Percentiles rank a stretch among this genome's conserved stretches.
Conservation (phyloP, 768 basidiomycete species). For the Lactifluus rugatus region DNA sequence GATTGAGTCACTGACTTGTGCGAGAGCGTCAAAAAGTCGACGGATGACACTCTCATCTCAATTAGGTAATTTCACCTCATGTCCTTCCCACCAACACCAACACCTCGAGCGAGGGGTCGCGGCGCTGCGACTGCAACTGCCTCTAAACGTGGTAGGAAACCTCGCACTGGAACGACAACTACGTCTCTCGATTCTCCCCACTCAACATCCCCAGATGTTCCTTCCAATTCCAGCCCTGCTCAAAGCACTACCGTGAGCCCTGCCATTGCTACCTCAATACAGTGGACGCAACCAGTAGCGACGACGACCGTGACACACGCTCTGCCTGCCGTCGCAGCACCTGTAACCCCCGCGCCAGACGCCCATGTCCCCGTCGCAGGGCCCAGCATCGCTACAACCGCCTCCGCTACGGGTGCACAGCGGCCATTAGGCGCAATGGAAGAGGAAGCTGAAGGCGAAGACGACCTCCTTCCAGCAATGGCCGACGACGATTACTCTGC, state of each 20-base stretch:
- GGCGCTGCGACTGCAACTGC: neutral
- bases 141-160: conserved; percentile 19
- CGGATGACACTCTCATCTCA: too few species aligned
- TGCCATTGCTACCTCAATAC: neutral
- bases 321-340: neutral
- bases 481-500: conserved; percentile 85
- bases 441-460: conserved; percentile 57
- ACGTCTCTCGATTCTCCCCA: conserved; percentile 1
- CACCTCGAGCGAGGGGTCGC: neutral
- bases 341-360: neutral
- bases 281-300: conserved; percentile 9
- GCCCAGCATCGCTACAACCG: neutral
- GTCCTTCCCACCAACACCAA: neutral
- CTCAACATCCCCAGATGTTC: neutral
- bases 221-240: conserved; percentile 1
- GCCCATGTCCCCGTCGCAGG: neutral
- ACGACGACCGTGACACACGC: neutral
- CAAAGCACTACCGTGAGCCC: conserved; percentile 7
- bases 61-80: neutral
- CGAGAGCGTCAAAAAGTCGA: too few species aligned
- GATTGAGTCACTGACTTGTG: too few species aligned
- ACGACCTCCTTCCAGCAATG: conserved; percentile 75
- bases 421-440: conserved; percentile 20
- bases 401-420: conserved; percentile 5
- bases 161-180: conserved; percentile 6